Evolutionary conservation across 257 asterid genomes (phyloP), one percentile per base, ranked within the genome.

Genomic region (Cynanchum wilfordii): DNA sequence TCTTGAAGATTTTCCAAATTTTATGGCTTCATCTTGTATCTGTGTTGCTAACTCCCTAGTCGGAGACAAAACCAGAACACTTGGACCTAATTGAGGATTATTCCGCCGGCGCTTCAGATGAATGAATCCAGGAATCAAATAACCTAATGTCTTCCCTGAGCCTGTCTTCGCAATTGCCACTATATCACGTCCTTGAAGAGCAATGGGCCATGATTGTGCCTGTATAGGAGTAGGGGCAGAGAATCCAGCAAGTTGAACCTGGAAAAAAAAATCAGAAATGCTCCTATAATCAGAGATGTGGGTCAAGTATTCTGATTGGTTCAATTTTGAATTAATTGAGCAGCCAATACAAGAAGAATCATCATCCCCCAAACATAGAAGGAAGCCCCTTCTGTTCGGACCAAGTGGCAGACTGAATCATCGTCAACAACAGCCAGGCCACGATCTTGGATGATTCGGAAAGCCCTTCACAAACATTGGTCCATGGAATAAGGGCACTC

Each of bases 91-190:
- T 77, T 76, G 85, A 75, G 97, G 92, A 81, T 88, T 83, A 77
- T 86, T 87, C 22, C 72, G 89, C 66, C 80, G 79, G 73, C 79
- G 89, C 66, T 85, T 92, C 68, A 95, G 87, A 82, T 92, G 98
- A 73, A 89, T 66, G 82, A 95, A 95, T 20, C 91, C 96, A 80
- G 98, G 99, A 67, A 95, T 84, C 79, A 95, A 84, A 87, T 92
- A 95, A 75, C 99, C 99, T 78, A 95, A 75, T 1, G 99, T 95
- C 77, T 95, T 95, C 72, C 99, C 99, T 6, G 99, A 95, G 59
- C 99, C 99, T 51, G 99, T 95, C 90, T 95, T 95, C 59, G 99
- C 99, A 84, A 95, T 87, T 74, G 99, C 99, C 73, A 95, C 99
- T 69, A 95, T 90, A 80, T 95, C 98, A 38, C 92, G 94, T 30